Evolutionary conservation across 257 asterid genomes (phyloP), one percentile per base, ranked within the genome.

Genomic region (Nicotiana attenuata): DNA sequence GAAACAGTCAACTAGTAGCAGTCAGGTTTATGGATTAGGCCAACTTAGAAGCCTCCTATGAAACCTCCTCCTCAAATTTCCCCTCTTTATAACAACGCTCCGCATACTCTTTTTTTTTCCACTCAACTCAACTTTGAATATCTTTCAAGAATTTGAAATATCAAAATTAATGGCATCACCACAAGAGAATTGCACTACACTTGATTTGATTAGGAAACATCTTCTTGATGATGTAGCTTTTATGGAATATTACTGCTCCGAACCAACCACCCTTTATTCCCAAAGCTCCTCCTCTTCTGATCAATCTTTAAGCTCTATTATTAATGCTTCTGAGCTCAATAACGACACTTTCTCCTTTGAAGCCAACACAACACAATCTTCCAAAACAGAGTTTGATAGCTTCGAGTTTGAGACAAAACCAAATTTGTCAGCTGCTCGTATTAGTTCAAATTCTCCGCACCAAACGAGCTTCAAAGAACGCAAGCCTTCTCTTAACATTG

Each of bases 161-260:
- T 31, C 28, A 22, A 79, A 50, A 50, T 35, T 38, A 41, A 92
- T 92, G 94, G 90, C 90, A 9, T 92, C 91, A 1, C 81, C 87
- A 5, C 87, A 85, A 65, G 92, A 90, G 59, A 82, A 79, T 57
- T 90, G 92, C 26, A 85, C 50, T 41, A 9, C 98, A 31, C 92
- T 95, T 10, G 97, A 95, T 16, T 81, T 85, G 55, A 96, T 96
- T 7, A 90, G 96, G 85, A 95, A 92, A 11, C 93, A 90, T 82
- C 96, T 92, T 55, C 90, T 91, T 26, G 95, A 94, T 29, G 99
- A 96, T 82, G 38, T 10, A 68, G 83, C 89, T 4, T 93, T 94
- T 57, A 65, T 80, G 52, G 92, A 92, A 63, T 80, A 56, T 80
- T 92, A 87, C 13, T 86, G 85, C 11, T 16, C 64, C 24, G 13